phyloP scores from a whole-genome alignment of 2,329 filamentous ascomycete species.

The Phyllosticta citriasiana region DNA sequence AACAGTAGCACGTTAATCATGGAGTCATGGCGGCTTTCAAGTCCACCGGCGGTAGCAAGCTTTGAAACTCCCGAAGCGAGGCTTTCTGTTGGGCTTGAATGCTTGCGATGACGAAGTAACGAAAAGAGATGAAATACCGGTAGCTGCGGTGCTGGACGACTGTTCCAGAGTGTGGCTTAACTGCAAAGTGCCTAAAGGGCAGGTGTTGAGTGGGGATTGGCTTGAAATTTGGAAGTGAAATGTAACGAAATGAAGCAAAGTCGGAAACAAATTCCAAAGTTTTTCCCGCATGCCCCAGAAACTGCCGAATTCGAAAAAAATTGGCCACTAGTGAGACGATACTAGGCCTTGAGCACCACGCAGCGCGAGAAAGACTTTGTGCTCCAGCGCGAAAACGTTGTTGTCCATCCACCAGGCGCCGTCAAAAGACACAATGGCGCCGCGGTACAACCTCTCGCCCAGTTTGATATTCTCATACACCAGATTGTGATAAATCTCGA shows the following conservation, averaged over 20 bases:
- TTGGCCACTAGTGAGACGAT: not conserved
- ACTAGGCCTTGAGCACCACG: not conserved
- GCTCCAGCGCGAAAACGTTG: not conserved
- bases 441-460: not conserved
- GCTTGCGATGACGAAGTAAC: too few species aligned
- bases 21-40: slow-evolving; percentile 4
- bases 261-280: not conserved
- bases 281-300: too few species aligned
- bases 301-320: not conserved
- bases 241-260: not conserved
- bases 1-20: slow-evolving; percentile 10
- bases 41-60: not conserved
- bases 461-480: not conserved
- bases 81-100: too few species aligned
- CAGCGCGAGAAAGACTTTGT: not conserved
- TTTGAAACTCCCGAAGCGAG: not conserved
- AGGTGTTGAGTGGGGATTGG: too few species aligned
- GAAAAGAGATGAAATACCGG: too few species aligned
- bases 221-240: too few species aligned
- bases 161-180: too few species aligned
- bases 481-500: not conserved
- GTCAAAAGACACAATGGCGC: not conserved
- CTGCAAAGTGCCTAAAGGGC: too few species aligned
- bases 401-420: not conserved
- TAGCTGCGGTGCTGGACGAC: too few species aligned